Conservation (phyloP, 2,329 filamentous ascomycete genomes). For the Sphaerulina vaccinii region DNA sequence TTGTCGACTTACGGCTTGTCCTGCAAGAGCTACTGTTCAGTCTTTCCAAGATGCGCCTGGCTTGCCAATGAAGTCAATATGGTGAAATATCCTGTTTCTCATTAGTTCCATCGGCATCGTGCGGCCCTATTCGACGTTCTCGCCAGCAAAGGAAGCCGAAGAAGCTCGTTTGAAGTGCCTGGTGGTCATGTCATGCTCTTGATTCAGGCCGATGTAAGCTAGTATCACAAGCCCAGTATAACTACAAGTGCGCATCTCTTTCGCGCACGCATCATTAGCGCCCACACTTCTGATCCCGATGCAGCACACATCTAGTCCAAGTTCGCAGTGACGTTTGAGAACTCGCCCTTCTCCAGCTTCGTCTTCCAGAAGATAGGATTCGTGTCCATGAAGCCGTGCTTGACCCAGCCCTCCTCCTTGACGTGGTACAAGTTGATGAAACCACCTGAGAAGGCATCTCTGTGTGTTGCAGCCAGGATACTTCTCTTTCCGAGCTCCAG, state of each 20-base stretch:
- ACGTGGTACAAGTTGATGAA: slow-evolving; percentile 99
- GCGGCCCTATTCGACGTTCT: too few relatives aligned
- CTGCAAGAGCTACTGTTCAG: too few relatives aligned
- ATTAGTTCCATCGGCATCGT: too few relatives aligned
- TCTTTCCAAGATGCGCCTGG: too few relatives aligned
- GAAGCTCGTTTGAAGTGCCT: not conserved
- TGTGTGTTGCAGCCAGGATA: slow-evolving; percentile 92
- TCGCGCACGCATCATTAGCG: not conserved
- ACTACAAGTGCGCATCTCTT: slow-evolving; percentile 18
- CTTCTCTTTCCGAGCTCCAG: slow-evolving; percentile 86
- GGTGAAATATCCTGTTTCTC: too few relatives aligned
- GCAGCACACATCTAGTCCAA: slow-evolving; percentile 42
- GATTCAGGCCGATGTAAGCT: slow-evolving; percentile 10
- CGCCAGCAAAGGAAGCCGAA: too few relatives aligned
- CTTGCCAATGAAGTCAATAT: too few relatives aligned
- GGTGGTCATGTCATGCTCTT: slow-evolving; percentile 14
- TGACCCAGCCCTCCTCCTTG: slow-evolving; percentile 98
- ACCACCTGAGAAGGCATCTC: slow-evolving; percentile 97
- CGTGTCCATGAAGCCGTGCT: slow-evolving; percentile 96
- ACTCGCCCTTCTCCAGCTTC: slow-evolving; percentile 97
- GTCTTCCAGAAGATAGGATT: slow-evolving; percentile 99
- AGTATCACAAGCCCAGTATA: slow-evolving; percentile 24
- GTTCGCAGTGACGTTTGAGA: slow-evolving; percentile 86
- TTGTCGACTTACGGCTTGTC: too few relatives aligned
- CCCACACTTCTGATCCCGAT: slow-evolving; percentile 9